phyloP scores from a whole-genome alignment of 2,329 filamentous ascomycete genomes.

The Ceratocystis albifundus region DNA sequence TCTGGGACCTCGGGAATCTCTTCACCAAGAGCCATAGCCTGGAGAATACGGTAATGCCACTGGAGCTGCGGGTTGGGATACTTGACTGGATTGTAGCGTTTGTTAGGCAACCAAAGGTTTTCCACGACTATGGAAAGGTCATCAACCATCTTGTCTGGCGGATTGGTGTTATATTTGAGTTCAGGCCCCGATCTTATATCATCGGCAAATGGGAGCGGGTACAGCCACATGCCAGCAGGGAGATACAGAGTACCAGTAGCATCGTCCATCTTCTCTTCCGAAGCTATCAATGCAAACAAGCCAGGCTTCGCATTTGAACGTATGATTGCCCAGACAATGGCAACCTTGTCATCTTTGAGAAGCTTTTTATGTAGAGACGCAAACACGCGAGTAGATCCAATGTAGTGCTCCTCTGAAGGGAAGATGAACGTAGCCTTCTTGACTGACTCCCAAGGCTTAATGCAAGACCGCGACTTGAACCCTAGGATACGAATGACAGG shows the following conservation, averaged over 20 bases:
- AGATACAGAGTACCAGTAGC: conserved; percentile 55
- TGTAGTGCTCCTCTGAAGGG: conserved; percentile 76
- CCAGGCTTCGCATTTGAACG: conserved; percentile 68
- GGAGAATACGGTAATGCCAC: conserved; percentile 94
- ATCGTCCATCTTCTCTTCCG: conserved; percentile 53
- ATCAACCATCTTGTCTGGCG: conserved; percentile 61
- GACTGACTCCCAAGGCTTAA: conserved; percentile 74
- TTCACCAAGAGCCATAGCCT: conserved; percentile 83
- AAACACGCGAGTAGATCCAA: conserved; percentile 88
- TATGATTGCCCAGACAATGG: conserved; percentile 78
- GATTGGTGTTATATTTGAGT: conserved; percentile 36
- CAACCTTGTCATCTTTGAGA: conserved; percentile 65
- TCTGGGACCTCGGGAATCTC: conserved; percentile 62
- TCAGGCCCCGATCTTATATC: conserved; percentile 70
- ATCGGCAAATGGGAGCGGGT: conserved; percentile 78
- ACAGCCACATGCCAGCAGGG: conserved; percentile 78
- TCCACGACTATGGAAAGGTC: conserved; percentile 73
- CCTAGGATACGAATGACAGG: conserved; percentile 81
- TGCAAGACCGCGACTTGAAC: conserved; percentile 67
- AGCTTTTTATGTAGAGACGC: conserved; percentile 83
- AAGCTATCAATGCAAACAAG: conserved; percentile 71
- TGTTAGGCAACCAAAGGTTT: conserved; percentile 79
- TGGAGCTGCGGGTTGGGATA: conserved; percentile 90
- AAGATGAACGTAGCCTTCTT: conserved; percentile 88
- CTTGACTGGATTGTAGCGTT: conserved; percentile 67